Evolutionary conservation across 331 rosid species (phyloP).

Genomic region (Rosa hybrid): DNA sequence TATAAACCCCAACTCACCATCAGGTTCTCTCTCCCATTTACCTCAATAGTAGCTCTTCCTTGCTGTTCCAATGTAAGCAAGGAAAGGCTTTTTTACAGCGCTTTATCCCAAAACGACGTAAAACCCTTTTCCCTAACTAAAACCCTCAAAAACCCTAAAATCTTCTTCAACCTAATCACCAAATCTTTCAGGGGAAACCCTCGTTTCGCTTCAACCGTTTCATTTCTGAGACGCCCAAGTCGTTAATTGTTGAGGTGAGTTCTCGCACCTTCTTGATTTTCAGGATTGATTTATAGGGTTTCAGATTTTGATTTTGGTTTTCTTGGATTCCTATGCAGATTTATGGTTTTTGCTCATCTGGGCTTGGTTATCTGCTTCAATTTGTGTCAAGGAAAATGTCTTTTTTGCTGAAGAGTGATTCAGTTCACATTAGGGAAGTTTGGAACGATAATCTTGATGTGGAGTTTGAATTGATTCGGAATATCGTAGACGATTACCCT

Average conservation of each 20-base stretch:
- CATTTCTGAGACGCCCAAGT: not conserved
- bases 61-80: slow-evolving; percentile 14
- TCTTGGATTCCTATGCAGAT: slow-evolving; percentile 18
- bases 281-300: slow-evolving; percentile 1
- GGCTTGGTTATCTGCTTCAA: slow-evolving; percentile 11
- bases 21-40: not conserved
- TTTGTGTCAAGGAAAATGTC: slow-evolving; percentile 26
- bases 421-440: slow-evolving; percentile 44
- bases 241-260: not conserved
- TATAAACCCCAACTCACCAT: not conserved
- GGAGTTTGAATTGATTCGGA: slow-evolving; percentile 38
- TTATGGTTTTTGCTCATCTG: slow-evolving; percentile 17
- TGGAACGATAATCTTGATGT: slow-evolving; percentile 50
- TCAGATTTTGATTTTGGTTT: not conserved
- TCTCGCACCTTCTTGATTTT: not conserved
- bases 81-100: slow-evolving; percentile 15
- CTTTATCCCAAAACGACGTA: not conserved
- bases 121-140: not conserved
- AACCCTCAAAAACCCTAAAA: not conserved
- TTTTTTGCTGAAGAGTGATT: slow-evolving; percentile 18
- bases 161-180: not conserved
- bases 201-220: not conserved
- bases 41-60: slow-evolving; percentile 5
- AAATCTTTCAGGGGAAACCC: slow-evolving; percentile 1
- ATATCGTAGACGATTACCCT: slow-evolving; percentile 37